Percentiles rank a stretch among this genome's conserved stretches.
These are phyloP conservation scores for Citrus unshiu DNA, from an alignment of 345 rosid genomes.

Conservation along the genomic window DNA sequence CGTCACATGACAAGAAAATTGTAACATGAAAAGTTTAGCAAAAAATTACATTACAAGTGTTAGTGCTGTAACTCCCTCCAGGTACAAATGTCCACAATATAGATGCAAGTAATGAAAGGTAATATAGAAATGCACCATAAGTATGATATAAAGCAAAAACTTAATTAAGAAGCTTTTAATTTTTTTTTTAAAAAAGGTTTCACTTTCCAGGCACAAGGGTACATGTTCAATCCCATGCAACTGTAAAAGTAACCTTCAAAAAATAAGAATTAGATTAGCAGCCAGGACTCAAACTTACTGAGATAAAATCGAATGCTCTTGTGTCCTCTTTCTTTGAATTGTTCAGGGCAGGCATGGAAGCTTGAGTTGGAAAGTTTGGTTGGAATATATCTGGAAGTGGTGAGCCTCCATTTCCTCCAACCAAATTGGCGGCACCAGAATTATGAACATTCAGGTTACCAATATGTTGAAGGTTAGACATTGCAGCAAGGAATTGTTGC, in stretches of 20 bases:
- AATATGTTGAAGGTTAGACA: conserved; percentile 72
- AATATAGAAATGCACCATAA: background rate
- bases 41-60: background rate
- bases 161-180: background rate
- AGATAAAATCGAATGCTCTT: conserved; percentile 91
- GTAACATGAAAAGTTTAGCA: background rate
- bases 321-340: conserved; percentile 76
- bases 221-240: background rate
- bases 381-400: conserved; percentile 88
- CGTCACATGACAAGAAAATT: background rate
- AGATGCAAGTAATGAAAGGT: background rate
- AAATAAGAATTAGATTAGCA: background rate
- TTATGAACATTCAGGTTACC: conserved; percentile 56
- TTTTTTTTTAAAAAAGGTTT: background rate
- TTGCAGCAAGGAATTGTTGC: conserved; percentile 75
- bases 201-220: background rate
- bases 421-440: conserved; percentile 30
- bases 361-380: conserved; percentile 52
- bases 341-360: conserved; percentile 55
- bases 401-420: conserved; percentile 43
- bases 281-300: conserved; percentile 51
- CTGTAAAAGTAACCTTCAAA: background rate
- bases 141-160: background rate
- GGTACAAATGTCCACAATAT: background rate
- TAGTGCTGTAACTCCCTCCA: background rate